A percentile compares a stretch with the other conserved stretches of the same genome.
Conservation (phyloP, 1,284 basidiomycete genomes). For the Cryptococcus sp. region DNA sequence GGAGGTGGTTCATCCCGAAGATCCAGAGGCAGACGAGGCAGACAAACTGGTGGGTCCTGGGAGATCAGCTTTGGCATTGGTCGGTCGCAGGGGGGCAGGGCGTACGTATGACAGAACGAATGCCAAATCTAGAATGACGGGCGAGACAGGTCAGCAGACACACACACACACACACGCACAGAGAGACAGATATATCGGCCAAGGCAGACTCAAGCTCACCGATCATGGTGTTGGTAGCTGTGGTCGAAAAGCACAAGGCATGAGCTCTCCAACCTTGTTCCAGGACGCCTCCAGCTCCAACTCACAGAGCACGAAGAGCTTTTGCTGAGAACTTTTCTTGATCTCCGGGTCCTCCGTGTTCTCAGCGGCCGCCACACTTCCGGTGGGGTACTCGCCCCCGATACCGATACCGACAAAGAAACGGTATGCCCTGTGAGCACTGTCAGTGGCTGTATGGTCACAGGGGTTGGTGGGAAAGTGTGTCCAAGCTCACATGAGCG, state of each 20-base stretch:
- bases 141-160: too few relatives aligned
- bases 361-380: conserved; percentile 86
- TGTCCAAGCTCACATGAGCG: conserved; percentile 19
- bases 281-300: too few relatives aligned
- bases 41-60: conserved; percentile 54
- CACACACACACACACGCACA: too few relatives aligned
- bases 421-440: conserved; percentile 66
- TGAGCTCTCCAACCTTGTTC: background rate
- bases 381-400: conserved; percentile 87
- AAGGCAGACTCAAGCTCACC: conserved; percentile 53
- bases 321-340: conserved; percentile 72
- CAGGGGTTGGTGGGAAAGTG: background rate
- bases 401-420: conserved; percentile 64
- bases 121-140: conserved; percentile 53
- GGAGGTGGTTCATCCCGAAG: conserved; percentile 74
- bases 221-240: conserved; percentile 70
- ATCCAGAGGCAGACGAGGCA: conserved; percentile 83
- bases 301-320: conserved; percentile 77
- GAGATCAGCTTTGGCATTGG: background rate
- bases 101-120: conserved; percentile 66
- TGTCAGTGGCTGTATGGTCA: background rate
- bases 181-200: too few relatives aligned
- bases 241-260: background rate
- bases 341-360: conserved; percentile 72
- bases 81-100: background rate